A percentile compares a stretch with the other conserved stretches of the same genome.
Evolutionary conservation across 257 asterid species (phyloP).

Genomic region (Schizonepeta tenuifolia): DNA sequence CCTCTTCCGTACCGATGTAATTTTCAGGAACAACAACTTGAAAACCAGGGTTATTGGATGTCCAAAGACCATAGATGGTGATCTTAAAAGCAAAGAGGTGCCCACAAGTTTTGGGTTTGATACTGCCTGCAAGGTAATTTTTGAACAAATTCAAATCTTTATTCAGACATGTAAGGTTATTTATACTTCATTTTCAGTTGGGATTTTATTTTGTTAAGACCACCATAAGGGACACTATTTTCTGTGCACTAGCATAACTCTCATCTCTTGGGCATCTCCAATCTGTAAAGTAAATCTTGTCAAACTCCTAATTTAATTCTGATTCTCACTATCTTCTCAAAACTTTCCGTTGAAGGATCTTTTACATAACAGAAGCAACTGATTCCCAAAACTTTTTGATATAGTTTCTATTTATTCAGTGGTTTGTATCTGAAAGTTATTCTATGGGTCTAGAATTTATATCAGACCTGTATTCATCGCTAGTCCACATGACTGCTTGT

Average conservation of each 20-base stretch:
- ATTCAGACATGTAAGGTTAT: neutral
- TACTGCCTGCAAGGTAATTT: conserved; percentile 97
- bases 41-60: conserved; percentile 96
- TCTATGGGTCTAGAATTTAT: neutral
- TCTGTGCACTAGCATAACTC: too few species aligned
- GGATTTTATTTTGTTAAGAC: too few species aligned
- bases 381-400: neutral
- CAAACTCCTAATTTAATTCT: neutral
- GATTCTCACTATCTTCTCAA: conserved; percentile 4
- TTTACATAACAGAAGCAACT: neutral
- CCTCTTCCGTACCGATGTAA: neutral
- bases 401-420: neutral
- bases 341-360: neutral
- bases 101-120: conserved; percentile 98
- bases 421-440: neutral
- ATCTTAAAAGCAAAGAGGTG: conserved; percentile 92
- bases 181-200: too few species aligned
- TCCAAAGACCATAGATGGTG: conserved; percentile 99
- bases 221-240: too few species aligned
- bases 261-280: too few species aligned
- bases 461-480: neutral
- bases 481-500: neutral
- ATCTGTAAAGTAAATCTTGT: too few species aligned
- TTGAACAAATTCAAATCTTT: neutral
- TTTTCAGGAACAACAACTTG: conserved; percentile 75